phyloP scores from a whole-genome alignment of 1,139 yeast species.

The Hemisphaericaspora xylofermentans region DNA sequence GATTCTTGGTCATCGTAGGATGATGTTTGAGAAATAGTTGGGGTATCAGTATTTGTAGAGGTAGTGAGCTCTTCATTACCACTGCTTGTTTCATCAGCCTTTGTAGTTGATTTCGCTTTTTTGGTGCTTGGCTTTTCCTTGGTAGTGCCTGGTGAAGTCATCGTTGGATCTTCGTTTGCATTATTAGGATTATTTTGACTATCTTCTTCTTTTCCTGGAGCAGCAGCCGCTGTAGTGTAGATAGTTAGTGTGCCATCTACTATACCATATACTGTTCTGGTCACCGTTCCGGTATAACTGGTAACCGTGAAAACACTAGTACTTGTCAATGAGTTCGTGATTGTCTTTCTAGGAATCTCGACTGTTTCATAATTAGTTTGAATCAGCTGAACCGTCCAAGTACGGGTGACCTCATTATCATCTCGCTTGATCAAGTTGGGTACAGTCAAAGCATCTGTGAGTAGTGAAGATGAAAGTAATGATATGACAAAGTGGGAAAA shows the following conservation, averaged over 20 bases:
- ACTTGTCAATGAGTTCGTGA: conserved; percentile 29
- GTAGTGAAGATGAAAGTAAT: conserved; percentile 17
- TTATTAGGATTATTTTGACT: conserved; percentile 8
- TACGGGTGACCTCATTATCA: conserved; percentile 31
- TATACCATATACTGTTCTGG: conserved; percentile 42
- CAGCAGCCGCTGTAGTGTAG: conserved; percentile 33
- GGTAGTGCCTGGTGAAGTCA: background rate
- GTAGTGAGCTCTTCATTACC: no score
- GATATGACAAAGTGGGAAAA: conserved; percentile 28
- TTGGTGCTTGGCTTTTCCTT: no score
- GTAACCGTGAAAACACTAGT: conserved; percentile 42
- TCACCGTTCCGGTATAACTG: conserved; percentile 46
- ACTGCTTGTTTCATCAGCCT: no score
- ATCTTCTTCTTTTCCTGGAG: conserved; percentile 4
- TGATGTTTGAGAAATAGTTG: no score
- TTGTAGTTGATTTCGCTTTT: no score
- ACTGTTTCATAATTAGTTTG: conserved; percentile 36
- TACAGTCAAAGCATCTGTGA: conserved; percentile 27
- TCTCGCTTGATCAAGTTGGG: conserved; percentile 22
- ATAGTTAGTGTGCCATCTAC: conserved; percentile 39
- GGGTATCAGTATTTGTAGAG: no score
- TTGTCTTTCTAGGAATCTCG: conserved; percentile 30
- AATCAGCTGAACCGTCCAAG: conserved; percentile 36
- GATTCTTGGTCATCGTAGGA: no score
- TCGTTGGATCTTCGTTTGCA: conserved; percentile 1